A percentile compares a stretch with the other conserved stretches of the same genome.
These are phyloP conservation scores for Cicer pinnatifidum DNA, from an alignment of 306 rosid genomes.

Conservation along the genomic window DNA sequence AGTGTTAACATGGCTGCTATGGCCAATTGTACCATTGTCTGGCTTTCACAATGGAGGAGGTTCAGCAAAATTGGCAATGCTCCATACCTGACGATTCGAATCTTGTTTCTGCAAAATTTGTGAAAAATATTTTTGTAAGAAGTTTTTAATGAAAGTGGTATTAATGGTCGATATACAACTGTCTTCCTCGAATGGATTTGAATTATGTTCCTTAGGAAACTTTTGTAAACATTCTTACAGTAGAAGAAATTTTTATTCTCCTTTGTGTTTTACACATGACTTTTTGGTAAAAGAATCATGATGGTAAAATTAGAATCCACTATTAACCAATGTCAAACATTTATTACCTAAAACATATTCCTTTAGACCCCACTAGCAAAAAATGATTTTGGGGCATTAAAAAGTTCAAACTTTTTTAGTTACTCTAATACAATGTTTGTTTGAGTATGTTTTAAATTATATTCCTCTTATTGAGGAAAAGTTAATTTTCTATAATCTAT, in stretches of 20 bases:
- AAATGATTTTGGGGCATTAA: conserved; percentile 35
- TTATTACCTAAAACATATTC: conserved; percentile 55
- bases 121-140: background rate
- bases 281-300: conserved; percentile 51
- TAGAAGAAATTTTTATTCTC: conserved; percentile 44
- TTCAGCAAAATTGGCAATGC: conserved; percentile 60
- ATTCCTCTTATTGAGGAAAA: background rate
- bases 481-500: background rate
- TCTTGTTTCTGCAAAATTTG: conserved; percentile 66
- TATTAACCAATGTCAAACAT: conserved; percentile 45
- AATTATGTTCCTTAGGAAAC: background rate
- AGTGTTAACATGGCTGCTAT: conserved; percentile 63
- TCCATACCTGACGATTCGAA: conserved; percentile 61
- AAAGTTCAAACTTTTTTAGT: conserved; percentile 45
- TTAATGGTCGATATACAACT: too few species aligned
- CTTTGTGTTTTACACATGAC: conserved; percentile 36
- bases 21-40: conserved; percentile 54
- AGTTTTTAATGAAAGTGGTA: too few species aligned
- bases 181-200: too few species aligned
- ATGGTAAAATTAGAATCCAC: conserved; percentile 33
- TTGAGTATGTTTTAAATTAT: conserved; percentile 14
- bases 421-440: conserved; percentile 13
- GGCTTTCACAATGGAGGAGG: conserved; percentile 64
- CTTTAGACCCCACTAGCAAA: conserved; percentile 51
- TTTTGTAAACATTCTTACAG: conserved; percentile 41